Conservation (phyloP, 2,329 filamentous ascomycete species). For the Colletotrichum incanum region DNA sequence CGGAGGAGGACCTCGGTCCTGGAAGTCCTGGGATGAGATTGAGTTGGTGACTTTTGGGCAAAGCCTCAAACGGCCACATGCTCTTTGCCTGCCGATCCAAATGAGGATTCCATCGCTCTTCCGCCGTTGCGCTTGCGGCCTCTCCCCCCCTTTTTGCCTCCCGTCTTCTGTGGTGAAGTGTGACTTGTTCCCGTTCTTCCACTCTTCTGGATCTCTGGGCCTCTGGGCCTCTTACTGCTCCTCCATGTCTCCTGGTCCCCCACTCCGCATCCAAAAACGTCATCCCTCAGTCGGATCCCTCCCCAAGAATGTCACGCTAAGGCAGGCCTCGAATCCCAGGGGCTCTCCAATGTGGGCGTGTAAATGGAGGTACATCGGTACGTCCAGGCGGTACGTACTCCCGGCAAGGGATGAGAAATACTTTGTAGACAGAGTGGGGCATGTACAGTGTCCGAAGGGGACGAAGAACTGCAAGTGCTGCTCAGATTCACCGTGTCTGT, state of each 20-base stretch:
- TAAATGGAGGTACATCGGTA: not conserved
- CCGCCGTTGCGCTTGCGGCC: not conserved
- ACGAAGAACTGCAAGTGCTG: slow-evolving; percentile 1
- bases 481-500: slow-evolving; percentile 2
- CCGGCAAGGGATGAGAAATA: not conserved
- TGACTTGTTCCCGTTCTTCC: not conserved
- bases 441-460: slow-evolving; percentile 1
- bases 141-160: not conserved
- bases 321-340: slow-evolving; percentile 9
- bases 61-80: slow-evolving; percentile 31
- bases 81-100: slow-evolving; percentile 32
- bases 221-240: not conserved
- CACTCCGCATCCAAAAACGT: slow-evolving; percentile 32
- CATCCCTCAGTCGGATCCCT: slow-evolving; percentile 24
- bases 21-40: slow-evolving; percentile 6
- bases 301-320: slow-evolving; percentile 28
- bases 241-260: slow-evolving; percentile 11
- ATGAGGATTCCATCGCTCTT: slow-evolving; percentile 10
- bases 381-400: not conserved
- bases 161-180: not conserved
- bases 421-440: not conserved
- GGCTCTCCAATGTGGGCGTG: not conserved
- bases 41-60: not conserved
- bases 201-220: not conserved
- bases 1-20: not conserved